These are phyloP conservation scores for Skeletonema costatum DNA, from an alignment of 108 stramenopile genomes.

Conservation along the genomic window DNA sequence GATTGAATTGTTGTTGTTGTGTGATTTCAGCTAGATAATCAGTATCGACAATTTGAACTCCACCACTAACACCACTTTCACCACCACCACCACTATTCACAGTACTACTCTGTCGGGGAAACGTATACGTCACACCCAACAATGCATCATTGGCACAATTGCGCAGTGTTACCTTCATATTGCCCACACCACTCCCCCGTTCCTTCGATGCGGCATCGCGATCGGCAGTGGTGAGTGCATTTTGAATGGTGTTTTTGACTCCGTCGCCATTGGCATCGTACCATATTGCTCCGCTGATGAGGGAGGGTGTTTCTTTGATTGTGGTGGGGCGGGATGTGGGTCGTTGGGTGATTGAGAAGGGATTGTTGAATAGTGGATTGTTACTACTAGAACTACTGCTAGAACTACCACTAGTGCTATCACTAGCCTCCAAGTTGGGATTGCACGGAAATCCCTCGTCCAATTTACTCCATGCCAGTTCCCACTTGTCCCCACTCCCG, in stretches of 20 bases:
- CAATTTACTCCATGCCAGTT: conserved; percentile 14
- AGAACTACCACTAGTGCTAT: neutral
- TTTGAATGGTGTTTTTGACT: conserved; percentile 6
- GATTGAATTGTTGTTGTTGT: neutral
- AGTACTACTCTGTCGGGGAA: conserved; percentile 2
- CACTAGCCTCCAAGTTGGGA: conserved; percentile 9
- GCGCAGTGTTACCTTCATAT: conserved; percentile 5
- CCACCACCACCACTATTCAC: neutral
- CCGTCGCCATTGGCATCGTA: conserved; percentile 42
- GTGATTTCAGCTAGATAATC: neutral
- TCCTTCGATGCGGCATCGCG: conserved; percentile 6
- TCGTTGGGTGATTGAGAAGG: neutral
- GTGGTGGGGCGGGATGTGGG: conserved; percentile 9
- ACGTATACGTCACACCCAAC: conserved; percentile 17
- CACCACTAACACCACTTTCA: neutral
- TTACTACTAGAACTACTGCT: neutral
- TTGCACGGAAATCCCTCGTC: conserved; percentile 27
- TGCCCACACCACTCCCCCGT: conserved; percentile 17
- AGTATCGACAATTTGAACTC: neutral
- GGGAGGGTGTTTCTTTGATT: neutral
- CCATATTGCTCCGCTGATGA: conserved; percentile 20
- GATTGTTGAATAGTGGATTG: neutral
- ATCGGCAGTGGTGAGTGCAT: conserved; percentile 13
- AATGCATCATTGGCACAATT: conserved; percentile 6
- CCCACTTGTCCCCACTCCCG: conserved; percentile 12